A percentile compares a stretch with the other conserved stretches of the same genome.
These are phyloP conservation scores for Vigna unguiculata DNA, from an alignment of 306 rosid genomes.

Conservation along the genomic window DNA sequence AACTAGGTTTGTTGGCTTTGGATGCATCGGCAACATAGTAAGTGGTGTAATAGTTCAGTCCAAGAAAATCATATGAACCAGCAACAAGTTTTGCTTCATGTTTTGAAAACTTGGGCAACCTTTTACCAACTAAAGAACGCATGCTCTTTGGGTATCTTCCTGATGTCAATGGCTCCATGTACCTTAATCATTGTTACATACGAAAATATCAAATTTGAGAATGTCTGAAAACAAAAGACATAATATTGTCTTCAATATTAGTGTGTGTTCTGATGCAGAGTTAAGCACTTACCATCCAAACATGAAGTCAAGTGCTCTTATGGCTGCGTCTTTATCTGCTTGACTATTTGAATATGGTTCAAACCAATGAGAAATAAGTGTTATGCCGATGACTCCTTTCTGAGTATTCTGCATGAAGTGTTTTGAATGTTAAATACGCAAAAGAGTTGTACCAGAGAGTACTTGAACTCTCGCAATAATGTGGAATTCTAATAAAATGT, in stretches of 20 bases:
- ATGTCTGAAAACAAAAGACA: not conserved
- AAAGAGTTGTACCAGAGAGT: not conserved
- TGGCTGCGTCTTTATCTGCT: conserved; percentile 50
- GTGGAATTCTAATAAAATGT: not conserved
- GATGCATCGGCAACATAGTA: conserved; percentile 52
- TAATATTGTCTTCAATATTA: too few relatives aligned
- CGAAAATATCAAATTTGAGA: not conserved
- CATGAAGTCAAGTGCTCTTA: conserved; percentile 64
- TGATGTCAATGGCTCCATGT: conserved; percentile 56
- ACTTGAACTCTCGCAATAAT: not conserved
- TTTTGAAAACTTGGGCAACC: conserved; percentile 61
- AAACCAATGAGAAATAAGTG: conserved; percentile 53
- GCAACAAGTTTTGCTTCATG: conserved; percentile 39
- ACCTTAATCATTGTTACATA: conserved; percentile 46
- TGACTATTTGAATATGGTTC: conserved; percentile 48
- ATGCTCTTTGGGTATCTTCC: conserved; percentile 68
- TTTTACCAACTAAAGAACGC: conserved; percentile 50
- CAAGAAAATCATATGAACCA: conserved; percentile 68
- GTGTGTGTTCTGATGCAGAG: not conserved
- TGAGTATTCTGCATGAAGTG: conserved; percentile 48
- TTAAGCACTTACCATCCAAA: conserved; percentile 64
- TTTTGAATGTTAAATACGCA: not conserved
- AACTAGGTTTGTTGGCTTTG: conserved; percentile 14
- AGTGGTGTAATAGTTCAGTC: conserved; percentile 69
- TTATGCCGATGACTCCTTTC: conserved; percentile 67